Base-by-base conservation (phyloP, 2,329 filamentous ascomycete species). In the Neoarthrinium moseri region DNA sequence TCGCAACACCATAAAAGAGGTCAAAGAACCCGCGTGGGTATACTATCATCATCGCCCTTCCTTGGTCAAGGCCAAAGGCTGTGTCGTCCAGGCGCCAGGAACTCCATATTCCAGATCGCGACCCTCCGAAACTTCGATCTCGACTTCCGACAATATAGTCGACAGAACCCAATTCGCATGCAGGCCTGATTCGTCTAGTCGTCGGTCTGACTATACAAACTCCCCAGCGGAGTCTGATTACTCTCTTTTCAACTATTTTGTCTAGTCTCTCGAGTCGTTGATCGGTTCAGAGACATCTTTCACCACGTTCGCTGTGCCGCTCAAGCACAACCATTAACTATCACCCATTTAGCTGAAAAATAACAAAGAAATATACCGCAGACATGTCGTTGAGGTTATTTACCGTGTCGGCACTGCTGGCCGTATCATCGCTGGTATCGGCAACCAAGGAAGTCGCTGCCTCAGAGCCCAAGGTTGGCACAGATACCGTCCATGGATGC, bases 401-500 rank as follows among this genome's bases (percentile, higher is more conserved):
- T 12, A 46, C 58, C 30, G 23, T 61, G 17, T 47, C 52, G 41
- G 61, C 57, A 49, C 35, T 62, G 4, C 29, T 64, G 54, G 57
- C 57, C 42, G 13, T 59, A 5, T 50, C 51, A n/a, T 48, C 57
- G 2, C 29, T 63, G 6, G 36, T 54, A 11, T 43, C 39, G 20
- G 56, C 58, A 8, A 30, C 33, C 17, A 22, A 47, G 23, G 50
- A 79, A 53, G 54, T 53, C 26, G 67, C 75, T 6, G 60, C 67
- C 0, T 43, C 55, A n/a, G 41, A 56, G 2, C 72, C 77, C 1
- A 53, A 59, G 4, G 51, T 61, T 5, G 63, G 65, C n/a, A 57
- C 64, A 7, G 54, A 64, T 34, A 73, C 69, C 2, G 68, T 72
- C 1, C 74, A 79, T 18, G 79, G 79, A 15, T 83, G 79, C 59